Evolutionary conservation across 1,284 basidiomycete genomes (phyloP).

Genomic region (Leccinum subfulvum): DNA sequence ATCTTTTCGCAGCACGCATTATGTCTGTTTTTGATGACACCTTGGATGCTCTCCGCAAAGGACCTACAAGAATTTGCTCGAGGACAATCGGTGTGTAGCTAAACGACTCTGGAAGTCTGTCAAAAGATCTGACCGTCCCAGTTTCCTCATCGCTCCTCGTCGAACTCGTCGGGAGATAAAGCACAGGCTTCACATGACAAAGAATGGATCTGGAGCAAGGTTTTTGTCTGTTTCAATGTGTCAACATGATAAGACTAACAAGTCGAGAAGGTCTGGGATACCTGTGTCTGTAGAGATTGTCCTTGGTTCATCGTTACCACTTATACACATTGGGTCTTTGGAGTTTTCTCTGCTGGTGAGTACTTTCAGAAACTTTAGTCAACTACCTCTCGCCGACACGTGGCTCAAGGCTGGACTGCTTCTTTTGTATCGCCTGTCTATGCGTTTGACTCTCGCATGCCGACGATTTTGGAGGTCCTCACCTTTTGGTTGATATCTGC

Average conservation of each 20-base stretch:
- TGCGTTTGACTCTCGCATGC: constrained; percentile 37
- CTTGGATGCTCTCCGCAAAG: constrained; percentile 56
- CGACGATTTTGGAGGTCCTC: constrained; percentile 49
- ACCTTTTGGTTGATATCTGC: constrained; percentile 54
- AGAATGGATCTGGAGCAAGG: constrained; percentile 68
- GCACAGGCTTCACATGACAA: constrained; percentile 21
- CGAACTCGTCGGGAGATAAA: constrained; percentile 29
- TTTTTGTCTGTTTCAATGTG: constrained; percentile 24
- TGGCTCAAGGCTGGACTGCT: constrained; percentile 48
- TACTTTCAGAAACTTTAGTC: background rate
- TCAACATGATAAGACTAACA: constrained; percentile 12
- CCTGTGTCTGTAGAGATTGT: constrained; percentile 50
- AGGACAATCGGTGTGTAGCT: constrained; percentile 44
- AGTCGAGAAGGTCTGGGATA: constrained; percentile 58
- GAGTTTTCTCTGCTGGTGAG: constrained; percentile 61
- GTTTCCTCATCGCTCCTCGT: constrained; percentile 25
- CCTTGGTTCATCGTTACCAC: constrained; percentile 68
- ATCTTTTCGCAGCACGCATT: constrained; percentile 34
- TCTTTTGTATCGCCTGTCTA: constrained; percentile 49
- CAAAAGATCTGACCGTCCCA: constrained; percentile 13
- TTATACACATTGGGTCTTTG: constrained; percentile 71
- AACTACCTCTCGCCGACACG: constrained; percentile 8
- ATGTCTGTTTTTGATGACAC: constrained; percentile 59
- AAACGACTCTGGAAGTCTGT: background rate
- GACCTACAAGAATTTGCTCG: constrained; percentile 56